Conservation (phyloP, 2,329 filamentous ascomycete genomes). For the Phoma sp. region DNA sequence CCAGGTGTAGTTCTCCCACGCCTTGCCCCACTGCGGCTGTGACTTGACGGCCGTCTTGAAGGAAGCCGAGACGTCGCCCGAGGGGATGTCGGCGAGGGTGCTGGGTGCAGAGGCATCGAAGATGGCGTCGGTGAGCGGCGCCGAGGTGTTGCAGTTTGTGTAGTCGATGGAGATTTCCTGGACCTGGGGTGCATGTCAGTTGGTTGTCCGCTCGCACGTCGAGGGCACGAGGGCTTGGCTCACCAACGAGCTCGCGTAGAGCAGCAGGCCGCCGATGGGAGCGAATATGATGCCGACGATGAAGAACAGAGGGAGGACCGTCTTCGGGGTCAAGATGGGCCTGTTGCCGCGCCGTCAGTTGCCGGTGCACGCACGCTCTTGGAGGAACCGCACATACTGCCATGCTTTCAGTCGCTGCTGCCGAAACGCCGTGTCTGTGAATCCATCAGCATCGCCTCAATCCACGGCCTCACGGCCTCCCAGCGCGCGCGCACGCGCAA, state of each 20-base stretch:
- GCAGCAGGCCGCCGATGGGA: constrained; percentile 83
- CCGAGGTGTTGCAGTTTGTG: constrained; percentile 71
- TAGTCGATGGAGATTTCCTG: constrained; percentile 94
- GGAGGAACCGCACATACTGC: constrained; percentile 71
- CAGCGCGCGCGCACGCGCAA: constrained; percentile 9
- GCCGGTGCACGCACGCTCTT: background rate
- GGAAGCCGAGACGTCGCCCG: constrained; percentile 65
- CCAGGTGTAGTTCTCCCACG: constrained; percentile 47
- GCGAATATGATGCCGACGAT: constrained; percentile 89
- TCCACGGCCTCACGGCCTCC: background rate
- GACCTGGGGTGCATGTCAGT: constrained; percentile 62
- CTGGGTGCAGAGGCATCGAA: constrained; percentile 23
- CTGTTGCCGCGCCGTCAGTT: constrained; percentile 59
- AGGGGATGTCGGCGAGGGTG: constrained; percentile 60
- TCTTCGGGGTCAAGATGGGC: constrained; percentile 94
- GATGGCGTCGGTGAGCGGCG: constrained; percentile 50
- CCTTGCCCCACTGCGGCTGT: constrained; percentile 43
- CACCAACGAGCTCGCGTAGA: constrained; percentile 85
- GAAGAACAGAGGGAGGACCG: constrained; percentile 90
- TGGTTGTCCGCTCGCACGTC: background rate
- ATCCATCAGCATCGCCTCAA: constrained; percentile 26
- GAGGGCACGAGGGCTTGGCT: constrained; percentile 24
- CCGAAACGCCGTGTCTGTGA: constrained; percentile 87
- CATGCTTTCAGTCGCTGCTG: constrained; percentile 98
- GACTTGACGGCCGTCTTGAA: constrained; percentile 66